Evolutionary conservation across 2,329 filamentous ascomycete species (phyloP).

Genomic region (Fonsecaea pedrosoi): DNA sequence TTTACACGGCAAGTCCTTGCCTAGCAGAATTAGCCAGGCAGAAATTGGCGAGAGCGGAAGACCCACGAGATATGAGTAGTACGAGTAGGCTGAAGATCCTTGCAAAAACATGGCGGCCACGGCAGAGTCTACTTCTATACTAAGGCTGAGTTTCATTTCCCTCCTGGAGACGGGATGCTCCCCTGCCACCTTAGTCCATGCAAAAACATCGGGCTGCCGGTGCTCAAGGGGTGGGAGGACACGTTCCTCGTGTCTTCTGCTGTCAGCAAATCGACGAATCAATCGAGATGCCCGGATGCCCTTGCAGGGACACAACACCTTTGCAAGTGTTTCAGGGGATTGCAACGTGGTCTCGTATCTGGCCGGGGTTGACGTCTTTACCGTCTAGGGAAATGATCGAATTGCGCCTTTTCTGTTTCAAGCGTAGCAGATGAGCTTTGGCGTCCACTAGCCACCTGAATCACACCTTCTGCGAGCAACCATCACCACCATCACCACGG

Average conservation of each 20-base stretch:
- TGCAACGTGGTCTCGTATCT: constrained; percentile 10
- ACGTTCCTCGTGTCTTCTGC: neutral
- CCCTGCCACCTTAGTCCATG: neutral
- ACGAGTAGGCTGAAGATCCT: constrained; percentile 2
- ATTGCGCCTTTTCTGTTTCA: neutral
- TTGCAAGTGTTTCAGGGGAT: constrained; percentile 10
- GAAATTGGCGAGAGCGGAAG: neutral
- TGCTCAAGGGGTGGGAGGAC: neutral
- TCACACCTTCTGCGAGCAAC: constrained; percentile 3
- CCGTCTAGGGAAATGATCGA: neutral
- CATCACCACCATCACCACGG: neutral
- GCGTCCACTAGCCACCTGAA: neutral
- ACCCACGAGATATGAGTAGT: neutral
- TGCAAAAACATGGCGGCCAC: neutral
- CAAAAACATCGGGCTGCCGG: neutral
- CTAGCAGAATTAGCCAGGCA: neutral
- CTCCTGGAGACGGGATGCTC: neutral
- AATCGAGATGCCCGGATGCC: neutral
- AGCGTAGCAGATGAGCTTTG: neutral
- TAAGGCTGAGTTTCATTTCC: neutral
- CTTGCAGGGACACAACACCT: neutral
- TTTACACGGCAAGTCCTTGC: neutral
- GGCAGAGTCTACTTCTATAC: neutral
- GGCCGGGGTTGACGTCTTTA: neutral
- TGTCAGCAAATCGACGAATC: neutral